Evolutionary conservation across 2,329 filamentous ascomycete genomes (phyloP), one percentile per base, ranked within the genome.

Genomic region (Pseudocercospora fuligena): DNA sequence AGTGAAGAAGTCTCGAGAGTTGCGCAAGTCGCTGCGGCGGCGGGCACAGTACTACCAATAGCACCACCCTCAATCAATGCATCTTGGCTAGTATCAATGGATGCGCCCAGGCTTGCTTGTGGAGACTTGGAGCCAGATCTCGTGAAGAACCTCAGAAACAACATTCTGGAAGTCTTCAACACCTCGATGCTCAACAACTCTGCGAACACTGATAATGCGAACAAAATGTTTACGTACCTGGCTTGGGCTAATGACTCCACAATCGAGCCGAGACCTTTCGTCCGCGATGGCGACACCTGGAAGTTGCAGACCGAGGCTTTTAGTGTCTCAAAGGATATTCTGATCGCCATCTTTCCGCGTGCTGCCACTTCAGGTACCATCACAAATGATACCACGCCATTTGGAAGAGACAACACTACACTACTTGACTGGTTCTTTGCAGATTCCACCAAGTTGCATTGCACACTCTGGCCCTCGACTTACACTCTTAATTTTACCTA

Each of bases 1-100:
- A 58, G 40, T 33, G 3, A 46, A n/a, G 59, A 66, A 40, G 64
- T 31, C 5, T 56, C 8, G 2, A 27, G 64, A 11, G 31, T 62
- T 11, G 59, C 51, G 4, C 9, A 57, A 14, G 64, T 59, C 14
- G 59, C 40, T 1, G 64, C 51, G 4, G 21, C 51, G 1, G 51
- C 5, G 5, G 64, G 64, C 5, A 21, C 47, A 7, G 63, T 68
- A n/a, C 19, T 68, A 9, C 63, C 66, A 23, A 68, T 68, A 7
- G 23, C 5, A 5, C 31, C 66, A n/a, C 66, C 63, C 0, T 53
- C 40, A 2, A 25, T 40, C 8, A 66, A 66, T 51, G 43, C 66
- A 2, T 61, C 61, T 12, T 66, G 66, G 66, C 7, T 5, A 23
- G 23, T 66, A 4, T 54, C 36, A 1, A 36, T 68, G 2, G 21